phyloP scores from a whole-genome alignment of 805 yeast species.

The Wickerhamiella parazyma region DNA sequence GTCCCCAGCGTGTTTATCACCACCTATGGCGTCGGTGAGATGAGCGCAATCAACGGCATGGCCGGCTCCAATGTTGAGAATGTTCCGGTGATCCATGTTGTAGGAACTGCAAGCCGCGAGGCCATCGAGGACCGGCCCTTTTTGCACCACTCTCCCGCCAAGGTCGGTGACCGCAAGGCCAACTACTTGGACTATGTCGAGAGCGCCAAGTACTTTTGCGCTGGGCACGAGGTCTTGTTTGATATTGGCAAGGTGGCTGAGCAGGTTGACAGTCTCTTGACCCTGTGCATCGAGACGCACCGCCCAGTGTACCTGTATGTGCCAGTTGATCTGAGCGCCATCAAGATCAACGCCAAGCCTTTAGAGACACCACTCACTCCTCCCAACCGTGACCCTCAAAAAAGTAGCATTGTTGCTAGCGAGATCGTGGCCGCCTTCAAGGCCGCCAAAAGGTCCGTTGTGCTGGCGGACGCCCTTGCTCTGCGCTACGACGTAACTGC shows the following conservation, averaged over 20 bases:
- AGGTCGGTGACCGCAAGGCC: constrained; percentile 31
- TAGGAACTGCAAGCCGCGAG: constrained; percentile 51
- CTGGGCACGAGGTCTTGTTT: constrained; percentile 39
- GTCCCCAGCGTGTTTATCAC: constrained; percentile 56
- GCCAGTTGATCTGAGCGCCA: constrained; percentile 55
- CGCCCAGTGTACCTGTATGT: constrained; percentile 75
- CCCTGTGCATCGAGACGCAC: constrained; percentile 38
- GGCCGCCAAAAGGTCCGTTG: constrained; percentile 42
- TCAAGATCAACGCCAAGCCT: constrained; percentile 27
- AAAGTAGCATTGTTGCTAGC: constrained; percentile 27
- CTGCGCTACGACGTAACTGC: constrained; percentile 31
- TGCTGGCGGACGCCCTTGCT: constrained; percentile 59
- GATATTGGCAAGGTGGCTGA: constrained; percentile 36
- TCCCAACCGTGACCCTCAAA: not conserved
- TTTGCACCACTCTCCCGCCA: constrained; percentile 30
- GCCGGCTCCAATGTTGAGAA: constrained; percentile 74
- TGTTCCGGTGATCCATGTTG: constrained; percentile 69
- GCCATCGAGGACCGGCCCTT: constrained; percentile 25
- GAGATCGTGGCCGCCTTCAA: constrained; percentile 40
- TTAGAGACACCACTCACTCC: constrained; percentile 27
- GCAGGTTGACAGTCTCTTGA: constrained; percentile 57
- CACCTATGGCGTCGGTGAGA: constrained; percentile 84
- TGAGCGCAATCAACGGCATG: constrained; percentile 70
- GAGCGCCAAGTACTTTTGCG: constrained; percentile 44
- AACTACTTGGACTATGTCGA: constrained; percentile 55